Conservation (phyloP, 306 rosid genomes). For the Corylus americana region DNA sequence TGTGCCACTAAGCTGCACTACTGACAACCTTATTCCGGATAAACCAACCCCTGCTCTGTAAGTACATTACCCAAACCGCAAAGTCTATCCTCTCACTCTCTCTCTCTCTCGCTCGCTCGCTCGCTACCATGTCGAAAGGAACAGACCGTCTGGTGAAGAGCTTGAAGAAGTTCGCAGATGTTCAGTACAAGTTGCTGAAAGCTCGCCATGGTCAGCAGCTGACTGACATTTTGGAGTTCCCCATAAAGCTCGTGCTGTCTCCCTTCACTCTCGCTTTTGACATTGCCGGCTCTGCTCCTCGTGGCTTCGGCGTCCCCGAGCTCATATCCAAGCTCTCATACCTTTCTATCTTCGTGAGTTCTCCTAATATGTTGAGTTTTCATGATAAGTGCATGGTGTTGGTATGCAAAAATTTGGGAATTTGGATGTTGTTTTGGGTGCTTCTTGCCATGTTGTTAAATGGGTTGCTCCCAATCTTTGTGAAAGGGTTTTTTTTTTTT, state of each 20-base stretch:
- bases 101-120: neutral
- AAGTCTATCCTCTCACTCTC: conserved; percentile 20
- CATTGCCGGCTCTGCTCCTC: conserved; percentile 90
- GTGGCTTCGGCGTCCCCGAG: conserved; percentile 97
- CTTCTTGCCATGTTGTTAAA: conserved; percentile 4
- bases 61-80: neutral
- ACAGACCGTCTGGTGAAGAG: conserved; percentile 46
- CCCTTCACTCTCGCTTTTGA: conserved; percentile 78
- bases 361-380: neutral
- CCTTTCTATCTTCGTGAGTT: conserved; percentile 80
- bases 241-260: conserved; percentile 67
- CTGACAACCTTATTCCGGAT: neutral
- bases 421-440: conserved; percentile 7
- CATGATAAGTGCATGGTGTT: neutral
- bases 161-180: conserved; percentile 49
- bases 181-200: conserved; percentile 55
- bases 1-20: neutral
- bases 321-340: conserved; percentile 84
- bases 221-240: conserved; percentile 70
- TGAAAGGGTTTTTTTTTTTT: neutral
- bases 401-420: neutral
- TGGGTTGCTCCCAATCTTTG: conserved; percentile 14
- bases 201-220: conserved; percentile 66
- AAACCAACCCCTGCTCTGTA: neutral
- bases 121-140: conserved; percentile 52